Base-by-base conservation (phyloP, 192 early-diverging fungal species). In the Umbelopsis isabellina region DNA sequence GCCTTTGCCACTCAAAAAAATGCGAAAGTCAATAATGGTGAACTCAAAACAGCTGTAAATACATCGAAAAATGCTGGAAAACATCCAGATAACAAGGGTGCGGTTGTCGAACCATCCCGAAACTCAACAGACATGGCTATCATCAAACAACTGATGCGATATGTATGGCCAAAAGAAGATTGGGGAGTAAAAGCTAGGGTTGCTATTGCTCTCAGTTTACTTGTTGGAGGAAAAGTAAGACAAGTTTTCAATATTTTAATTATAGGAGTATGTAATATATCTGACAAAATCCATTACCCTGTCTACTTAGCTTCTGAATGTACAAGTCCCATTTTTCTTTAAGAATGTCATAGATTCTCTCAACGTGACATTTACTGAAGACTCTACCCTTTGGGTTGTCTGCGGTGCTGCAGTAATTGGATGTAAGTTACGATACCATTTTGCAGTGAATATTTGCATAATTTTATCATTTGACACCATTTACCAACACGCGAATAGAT, bases 291-390 rank as follows among this genome's bases (percentile, higher is more conserved):
- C 4, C 51, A 23, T 25, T 22, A 37, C 12, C 48, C 18, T 45
- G 21, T 65, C 61, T 67, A 49, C 49, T 22, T 49, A 81, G 82
- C 67, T 95, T 16, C 77, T 98, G 35, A 98, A 95, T 69, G 95
- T 99, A 0, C 94, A 94, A 74, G 95, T 99, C 41, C 98, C 98
- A 0, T 91, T 97, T 52, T 88, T 93, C 70, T 99, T 99, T 85
- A 99, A 98, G 80, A 77, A 92, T 64, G 87, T 93, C 44, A 88
- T 99, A 37, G 97, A 99, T 70, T 86, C 86, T 22, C 83, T 99
- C 41, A 95, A 91, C 71, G 68, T 87, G 50, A 84, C 90, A 35
- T 83, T 90, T 30, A 46, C 89, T 11, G 82, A 83, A 16, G 83
- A 88, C 30, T 83, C 84, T 15, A 90, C 90, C 7, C 79, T 96